These are phyloP conservation scores for Achaetomiella virescens DNA, from an alignment of 495 filamentous ascomycete genomes.

Conservation along the genomic window DNA sequence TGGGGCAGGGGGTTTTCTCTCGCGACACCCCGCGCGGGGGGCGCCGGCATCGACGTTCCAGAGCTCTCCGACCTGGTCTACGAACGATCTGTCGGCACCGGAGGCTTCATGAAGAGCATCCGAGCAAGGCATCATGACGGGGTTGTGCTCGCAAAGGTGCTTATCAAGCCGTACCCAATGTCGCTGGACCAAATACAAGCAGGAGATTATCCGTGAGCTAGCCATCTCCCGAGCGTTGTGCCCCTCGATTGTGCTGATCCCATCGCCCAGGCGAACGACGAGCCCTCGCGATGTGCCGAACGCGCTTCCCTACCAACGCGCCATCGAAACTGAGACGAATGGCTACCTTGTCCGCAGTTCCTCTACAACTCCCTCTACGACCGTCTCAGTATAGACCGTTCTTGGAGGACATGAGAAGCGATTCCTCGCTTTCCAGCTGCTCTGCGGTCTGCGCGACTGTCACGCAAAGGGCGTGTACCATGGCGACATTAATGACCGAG, in stretches of 20 bases:
- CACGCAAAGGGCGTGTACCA: conserved; percentile 89
- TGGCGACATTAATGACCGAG: conserved; percentile 97
- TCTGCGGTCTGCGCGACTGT: conserved; percentile 88
- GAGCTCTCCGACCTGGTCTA: conserved; percentile 85
- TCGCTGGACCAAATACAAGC: conserved; percentile 70
- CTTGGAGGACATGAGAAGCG: conserved; percentile 97
- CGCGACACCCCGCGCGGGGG: conserved; percentile 79
- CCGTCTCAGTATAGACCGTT: conserved; percentile 96
- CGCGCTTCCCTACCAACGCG: conserved; percentile 80
- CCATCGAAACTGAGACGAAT: conserved; percentile 82
- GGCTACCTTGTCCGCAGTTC: conserved; percentile 93
- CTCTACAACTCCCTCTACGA: conserved; percentile 97
- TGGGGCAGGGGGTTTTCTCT: conserved; percentile 98
- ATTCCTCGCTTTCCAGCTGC: conserved; percentile 94
- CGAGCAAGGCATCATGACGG: conserved; percentile 84
- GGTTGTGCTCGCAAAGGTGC: conserved; percentile 84
- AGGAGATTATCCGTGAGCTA: conserved; percentile 62
- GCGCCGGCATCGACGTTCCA: conserved; percentile 86
- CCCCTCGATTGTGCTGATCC: conserved; percentile 14
- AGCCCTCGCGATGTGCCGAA: conserved; percentile 80
- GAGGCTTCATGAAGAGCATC: conserved; percentile 96
- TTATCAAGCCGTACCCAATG: conserved; percentile 84
- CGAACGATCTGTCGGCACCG: conserved; percentile 86
- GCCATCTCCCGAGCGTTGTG: background rate
- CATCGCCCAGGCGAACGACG: conserved; percentile 65